Evolutionary conservation across 306 rosid species (phyloP).

Genomic region (Corylus avellana): DNA sequence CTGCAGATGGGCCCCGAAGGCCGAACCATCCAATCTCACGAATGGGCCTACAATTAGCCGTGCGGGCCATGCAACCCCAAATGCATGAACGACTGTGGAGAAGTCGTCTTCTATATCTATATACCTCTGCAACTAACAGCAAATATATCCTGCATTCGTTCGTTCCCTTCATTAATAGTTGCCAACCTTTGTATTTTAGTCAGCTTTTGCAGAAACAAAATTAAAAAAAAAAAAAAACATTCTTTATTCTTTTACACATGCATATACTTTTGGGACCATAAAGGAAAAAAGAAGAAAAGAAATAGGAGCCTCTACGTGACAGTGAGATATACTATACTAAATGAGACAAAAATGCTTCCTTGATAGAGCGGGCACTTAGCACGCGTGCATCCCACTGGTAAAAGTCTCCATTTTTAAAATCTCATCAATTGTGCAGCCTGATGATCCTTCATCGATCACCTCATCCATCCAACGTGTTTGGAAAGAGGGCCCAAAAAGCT

Average conservation of each 20-base stretch:
- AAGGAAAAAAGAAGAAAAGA: neutral
- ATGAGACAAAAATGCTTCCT: neutral
- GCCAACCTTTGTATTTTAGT: neutral
- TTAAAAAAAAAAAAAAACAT: neutral
- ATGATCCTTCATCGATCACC: neutral
- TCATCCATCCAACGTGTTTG: neutral
- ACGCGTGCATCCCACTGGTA: conserved; percentile 25
- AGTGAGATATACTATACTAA: neutral
- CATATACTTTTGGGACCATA: conserved; percentile 1
- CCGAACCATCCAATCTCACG: neutral
- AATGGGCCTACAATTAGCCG: neutral
- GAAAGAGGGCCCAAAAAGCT: no score
- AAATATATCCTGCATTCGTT: no score
- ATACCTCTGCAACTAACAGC: neutral
- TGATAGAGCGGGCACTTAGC: conserved; percentile 20
- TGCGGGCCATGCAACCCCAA: no score
- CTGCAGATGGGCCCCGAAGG: neutral
- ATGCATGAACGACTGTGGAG: no score
- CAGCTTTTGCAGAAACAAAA: neutral
- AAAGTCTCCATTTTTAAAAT: conserved; percentile 9
- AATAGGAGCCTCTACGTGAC: neutral
- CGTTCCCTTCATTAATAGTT: no score
- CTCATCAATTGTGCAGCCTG: neutral
- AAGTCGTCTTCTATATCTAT: neutral
- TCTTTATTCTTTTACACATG: neutral